phyloP scores from a whole-genome alignment of 192 early-diverging fungal genomes.

The Coemansia sp. region DNA sequence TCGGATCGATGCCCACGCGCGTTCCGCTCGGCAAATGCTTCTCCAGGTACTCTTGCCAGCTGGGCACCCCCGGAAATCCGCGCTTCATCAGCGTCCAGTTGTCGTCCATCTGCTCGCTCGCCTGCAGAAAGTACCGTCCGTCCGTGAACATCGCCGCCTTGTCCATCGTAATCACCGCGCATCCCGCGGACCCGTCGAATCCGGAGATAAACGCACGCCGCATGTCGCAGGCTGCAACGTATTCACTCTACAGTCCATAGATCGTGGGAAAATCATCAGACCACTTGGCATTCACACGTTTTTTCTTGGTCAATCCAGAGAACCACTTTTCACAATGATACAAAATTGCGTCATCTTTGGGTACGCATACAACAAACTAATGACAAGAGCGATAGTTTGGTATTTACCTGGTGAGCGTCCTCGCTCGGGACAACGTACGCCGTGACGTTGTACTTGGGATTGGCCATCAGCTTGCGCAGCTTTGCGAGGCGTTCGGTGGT shows the following conservation, averaged over 20 bases:
- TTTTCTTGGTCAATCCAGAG: too few species aligned
- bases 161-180: constrained; percentile 80
- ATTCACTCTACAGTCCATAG: constrained; percentile 85
- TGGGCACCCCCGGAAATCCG: constrained; percentile 83
- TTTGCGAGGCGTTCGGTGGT: constrained; percentile 59
- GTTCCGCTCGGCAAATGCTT: constrained; percentile 67
- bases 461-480: constrained; percentile 64
- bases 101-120: constrained; percentile 82
- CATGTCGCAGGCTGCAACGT: constrained; percentile 85
- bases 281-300: not conserved
- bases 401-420: constrained; percentile 89
- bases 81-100: constrained; percentile 96
- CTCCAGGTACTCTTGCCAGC: constrained; percentile 85
- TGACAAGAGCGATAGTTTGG: too few species aligned
- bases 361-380: too few species aligned
- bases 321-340: too few species aligned
- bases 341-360: too few species aligned
- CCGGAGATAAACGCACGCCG: constrained; percentile 90
- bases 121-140: constrained; percentile 97
- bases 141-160: constrained; percentile 92
- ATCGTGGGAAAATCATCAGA: not conserved
- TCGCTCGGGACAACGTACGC: constrained; percentile 87
- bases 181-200: constrained; percentile 97
- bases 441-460: constrained; percentile 54
- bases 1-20: constrained; percentile 93